phyloP scores from a whole-genome alignment of 2,329 filamentous ascomycete genomes.

The Aspergillus ochraceoroseus region DNA sequence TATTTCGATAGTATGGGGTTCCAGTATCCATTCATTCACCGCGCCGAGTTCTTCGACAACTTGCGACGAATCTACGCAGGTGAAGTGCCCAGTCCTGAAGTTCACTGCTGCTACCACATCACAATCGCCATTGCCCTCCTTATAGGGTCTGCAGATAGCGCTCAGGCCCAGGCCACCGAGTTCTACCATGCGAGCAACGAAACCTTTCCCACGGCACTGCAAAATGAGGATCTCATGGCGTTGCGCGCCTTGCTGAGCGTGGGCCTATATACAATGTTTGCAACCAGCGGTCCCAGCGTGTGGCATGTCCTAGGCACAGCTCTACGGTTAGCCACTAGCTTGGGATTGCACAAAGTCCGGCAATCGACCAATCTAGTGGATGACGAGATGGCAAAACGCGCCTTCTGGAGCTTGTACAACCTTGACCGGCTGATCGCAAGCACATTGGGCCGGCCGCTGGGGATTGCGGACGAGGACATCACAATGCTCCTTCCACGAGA shows the following conservation, averaged over 20 bases:
- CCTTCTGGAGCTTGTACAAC: constrained; percentile 45
- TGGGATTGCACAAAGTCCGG: constrained; percentile 36
- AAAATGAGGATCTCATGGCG: constrained; percentile 38
- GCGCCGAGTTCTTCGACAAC: constrained; percentile 32
- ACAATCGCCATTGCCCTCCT: constrained; percentile 35
- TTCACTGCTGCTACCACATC: constrained; percentile 37
- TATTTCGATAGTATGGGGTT: constrained; percentile 41
- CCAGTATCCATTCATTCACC: constrained; percentile 38
- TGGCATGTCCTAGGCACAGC: constrained; percentile 40
- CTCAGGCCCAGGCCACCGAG: constrained; percentile 30
- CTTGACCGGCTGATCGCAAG: constrained; percentile 41
- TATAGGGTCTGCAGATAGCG: constrained; percentile 32
- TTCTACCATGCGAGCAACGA: constrained; percentile 37
- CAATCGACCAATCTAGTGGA: constrained; percentile 29
- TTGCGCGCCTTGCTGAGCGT: constrained; percentile 36
- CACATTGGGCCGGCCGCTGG: constrained; percentile 39
- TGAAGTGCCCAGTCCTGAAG: constrained; percentile 31
- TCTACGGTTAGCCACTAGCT: constrained; percentile 36
- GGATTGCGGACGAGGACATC: constrained; percentile 43
- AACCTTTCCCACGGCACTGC: constrained; percentile 32
- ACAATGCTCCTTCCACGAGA: constrained; percentile 37
- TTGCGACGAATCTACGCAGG: constrained; percentile 36
- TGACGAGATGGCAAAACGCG: constrained; percentile 41
- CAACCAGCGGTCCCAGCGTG: constrained; percentile 37
- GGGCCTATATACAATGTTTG: constrained; percentile 38